Conservation (phyloP, 73 alveolate species). For the Paramecium octaurelia region DNA sequence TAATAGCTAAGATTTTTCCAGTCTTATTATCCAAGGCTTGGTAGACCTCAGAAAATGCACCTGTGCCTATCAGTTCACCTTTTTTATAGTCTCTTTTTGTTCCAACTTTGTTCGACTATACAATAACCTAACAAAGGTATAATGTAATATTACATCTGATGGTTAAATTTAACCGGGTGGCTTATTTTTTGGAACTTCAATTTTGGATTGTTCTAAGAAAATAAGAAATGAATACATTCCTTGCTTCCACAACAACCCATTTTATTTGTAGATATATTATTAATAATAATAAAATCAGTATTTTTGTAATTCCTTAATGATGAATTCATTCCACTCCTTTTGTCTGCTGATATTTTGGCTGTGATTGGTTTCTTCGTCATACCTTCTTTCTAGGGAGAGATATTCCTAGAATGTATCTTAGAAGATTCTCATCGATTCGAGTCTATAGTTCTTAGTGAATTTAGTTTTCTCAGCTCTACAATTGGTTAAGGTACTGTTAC, state of each 20-base stretch:
- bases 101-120: neutral
- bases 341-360: neutral
- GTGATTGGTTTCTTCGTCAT: constrained; percentile 5
- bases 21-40: constrained; percentile 77
- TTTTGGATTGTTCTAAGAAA: neutral
- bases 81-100: constrained; percentile 47
- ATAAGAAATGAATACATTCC: neutral
- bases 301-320: neutral
- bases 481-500: neutral
- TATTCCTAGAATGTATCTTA: constrained; percentile 26
- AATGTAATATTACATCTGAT: neutral
- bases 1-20: constrained; percentile 85
- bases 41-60: constrained; percentile 75
- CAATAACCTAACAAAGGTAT: neutral
- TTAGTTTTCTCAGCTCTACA: constrained; percentile 19
- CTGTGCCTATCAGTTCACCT: constrained; percentile 70
- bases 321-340: constrained; percentile 24
- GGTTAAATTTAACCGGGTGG: neutral
- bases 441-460: constrained; percentile 5
- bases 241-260: constrained; percentile 15
- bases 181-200: neutral
- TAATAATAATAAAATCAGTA: neutral
- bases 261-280: neutral
- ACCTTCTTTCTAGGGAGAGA: neutral
- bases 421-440: neutral